Evolutionary conservation across 176 grass and related monocot genomes (phyloP).

Genomic region (Otatea glauca): DNA sequence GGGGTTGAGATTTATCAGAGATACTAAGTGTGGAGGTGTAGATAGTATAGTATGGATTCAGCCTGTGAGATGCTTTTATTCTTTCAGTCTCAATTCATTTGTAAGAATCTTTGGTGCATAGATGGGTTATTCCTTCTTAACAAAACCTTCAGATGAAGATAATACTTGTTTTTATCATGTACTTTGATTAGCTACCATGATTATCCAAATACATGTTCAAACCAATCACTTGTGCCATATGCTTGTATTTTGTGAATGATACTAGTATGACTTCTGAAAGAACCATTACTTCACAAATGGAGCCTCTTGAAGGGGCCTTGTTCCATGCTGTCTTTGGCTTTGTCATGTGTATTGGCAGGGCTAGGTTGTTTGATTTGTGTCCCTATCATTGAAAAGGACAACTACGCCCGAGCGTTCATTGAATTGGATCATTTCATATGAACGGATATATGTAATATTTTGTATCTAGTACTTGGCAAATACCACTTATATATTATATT

Average conservation of each 20-base stretch:
- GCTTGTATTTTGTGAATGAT: not conserved
- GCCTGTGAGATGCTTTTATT: conserved; percentile 58
- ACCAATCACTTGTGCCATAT: not conserved
- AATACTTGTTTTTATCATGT: conserved; percentile 48
- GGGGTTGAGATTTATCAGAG: conserved; percentile 48
- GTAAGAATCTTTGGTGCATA: conserved; percentile 56
- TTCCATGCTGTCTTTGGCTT: conserved; percentile 36
- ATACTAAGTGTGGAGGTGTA: conserved; percentile 66
- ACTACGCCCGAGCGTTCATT: conserved; percentile 39
- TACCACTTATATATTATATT: too few species aligned
- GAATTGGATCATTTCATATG: too few species aligned
- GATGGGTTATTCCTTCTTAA: conserved; percentile 37
- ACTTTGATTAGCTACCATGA: conserved; percentile 36
- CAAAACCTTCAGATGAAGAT: conserved; percentile 61
- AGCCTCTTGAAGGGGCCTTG: not conserved
- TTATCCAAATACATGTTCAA: conserved; percentile 22
- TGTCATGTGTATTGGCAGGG: conserved; percentile 51
- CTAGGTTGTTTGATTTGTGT: conserved; percentile 36
- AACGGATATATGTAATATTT: too few species aligned
- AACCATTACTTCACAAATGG: conserved; percentile 30
- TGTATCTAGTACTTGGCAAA: too few species aligned
- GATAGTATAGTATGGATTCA: conserved; percentile 62
- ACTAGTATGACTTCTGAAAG: not conserved
- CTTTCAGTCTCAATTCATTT: conserved; percentile 70
- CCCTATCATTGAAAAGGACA: conserved; percentile 48